Percentiles rank a stretch among this genome's conserved stretches.
Evolutionary conservation across 805 yeast genomes (phyloP).

Genomic region (Ogataea nitratoaversa): DNA sequence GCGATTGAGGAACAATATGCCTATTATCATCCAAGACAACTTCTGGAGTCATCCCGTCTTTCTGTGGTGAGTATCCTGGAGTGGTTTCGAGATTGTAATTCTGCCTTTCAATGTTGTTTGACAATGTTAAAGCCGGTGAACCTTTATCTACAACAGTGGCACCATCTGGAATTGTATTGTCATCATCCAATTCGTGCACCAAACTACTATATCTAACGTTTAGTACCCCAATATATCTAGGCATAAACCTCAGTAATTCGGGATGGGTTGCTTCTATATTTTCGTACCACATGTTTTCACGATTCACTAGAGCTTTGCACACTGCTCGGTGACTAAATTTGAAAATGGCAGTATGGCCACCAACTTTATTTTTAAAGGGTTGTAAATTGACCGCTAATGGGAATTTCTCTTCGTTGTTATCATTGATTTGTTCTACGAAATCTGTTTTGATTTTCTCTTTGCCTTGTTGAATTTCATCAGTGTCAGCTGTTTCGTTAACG

Average conservation of each 20-base stretch:
- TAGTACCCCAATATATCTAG: constrained; percentile 88
- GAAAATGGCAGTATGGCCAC: constrained; percentile 97
- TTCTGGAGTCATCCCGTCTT: constrained; percentile 50
- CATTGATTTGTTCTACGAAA: no score
- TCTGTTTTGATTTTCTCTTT: neutral
- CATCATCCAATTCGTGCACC: constrained; percentile 25
- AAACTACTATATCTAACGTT: constrained; percentile 72
- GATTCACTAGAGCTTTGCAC: constrained; percentile 84
- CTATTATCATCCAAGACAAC: constrained; percentile 89
- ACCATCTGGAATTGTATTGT: constrained; percentile 5
- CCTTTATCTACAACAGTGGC: constrained; percentile 3
- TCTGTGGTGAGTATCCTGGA: neutral
- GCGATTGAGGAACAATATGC: constrained; percentile 83
- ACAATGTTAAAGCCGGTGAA: constrained; percentile 1
- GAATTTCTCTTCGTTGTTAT: constrained; percentile 34
- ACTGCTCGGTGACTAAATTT: constrained; percentile 88
- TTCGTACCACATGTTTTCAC: constrained; percentile 92
- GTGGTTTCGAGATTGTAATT: neutral
- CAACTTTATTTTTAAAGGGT: constrained; percentile 92
- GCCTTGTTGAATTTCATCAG: neutral
- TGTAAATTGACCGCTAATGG: constrained; percentile 83
- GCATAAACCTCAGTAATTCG: constrained; percentile 80
- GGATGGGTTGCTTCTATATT: constrained; percentile 75
- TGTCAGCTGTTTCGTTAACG: neutral
- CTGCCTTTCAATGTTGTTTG: neutral